Conservation (phyloP, 306 rosid genomes). For the Castanopsis chinensis region DNA sequence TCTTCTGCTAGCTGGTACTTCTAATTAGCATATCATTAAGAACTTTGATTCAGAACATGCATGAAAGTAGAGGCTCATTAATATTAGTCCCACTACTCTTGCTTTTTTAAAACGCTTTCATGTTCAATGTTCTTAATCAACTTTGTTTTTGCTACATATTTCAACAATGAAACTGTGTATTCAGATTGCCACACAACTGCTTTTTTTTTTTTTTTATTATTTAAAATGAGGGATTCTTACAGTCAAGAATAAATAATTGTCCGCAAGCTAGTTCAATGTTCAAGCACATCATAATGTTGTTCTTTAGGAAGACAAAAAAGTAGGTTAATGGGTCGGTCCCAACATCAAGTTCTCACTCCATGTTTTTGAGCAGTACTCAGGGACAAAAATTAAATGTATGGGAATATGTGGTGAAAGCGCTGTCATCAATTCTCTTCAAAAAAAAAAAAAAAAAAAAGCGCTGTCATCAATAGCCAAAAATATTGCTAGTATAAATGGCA, state of each 20-base stretch:
- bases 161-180: no score
- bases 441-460: no score
- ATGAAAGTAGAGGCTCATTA: no score
- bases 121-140: not conserved
- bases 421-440: no score
- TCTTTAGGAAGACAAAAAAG: not conserved
- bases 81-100: no score
- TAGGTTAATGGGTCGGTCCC: not conserved
- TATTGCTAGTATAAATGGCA: no score
- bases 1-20: no score
- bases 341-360: not conserved
- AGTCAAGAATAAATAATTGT: not conserved
- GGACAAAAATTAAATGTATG: no score
- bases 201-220: not conserved
- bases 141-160: not conserved
- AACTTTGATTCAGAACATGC: no score
- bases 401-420: no score
- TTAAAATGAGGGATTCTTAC: not conserved
- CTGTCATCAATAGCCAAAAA: no score
- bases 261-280: not conserved
- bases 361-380: not conserved
- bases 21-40: no score
- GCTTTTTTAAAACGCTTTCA: not conserved
- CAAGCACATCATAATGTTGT: not conserved
- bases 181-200: not conserved